Percentiles rank a stretch among this genome's conserved stretches.
These are phyloP conservation scores for Gossypium aridum DNA, from an alignment of 441 rosid species.

Conservation along the genomic window DNA sequence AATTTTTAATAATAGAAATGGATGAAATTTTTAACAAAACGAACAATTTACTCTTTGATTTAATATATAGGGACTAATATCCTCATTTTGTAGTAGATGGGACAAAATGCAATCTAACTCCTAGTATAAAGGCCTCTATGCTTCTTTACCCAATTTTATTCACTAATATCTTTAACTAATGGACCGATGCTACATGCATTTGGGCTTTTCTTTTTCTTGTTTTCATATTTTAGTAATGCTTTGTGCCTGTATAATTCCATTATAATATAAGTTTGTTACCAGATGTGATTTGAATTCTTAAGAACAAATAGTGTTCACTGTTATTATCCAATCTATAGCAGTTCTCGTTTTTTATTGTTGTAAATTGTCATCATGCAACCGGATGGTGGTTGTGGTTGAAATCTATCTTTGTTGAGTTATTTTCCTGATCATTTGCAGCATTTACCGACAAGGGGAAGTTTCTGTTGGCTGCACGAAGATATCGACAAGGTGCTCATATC, in stretches of 20 bases:
- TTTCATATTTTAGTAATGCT: background rate
- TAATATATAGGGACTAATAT: too few relatives aligned
- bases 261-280: background rate
- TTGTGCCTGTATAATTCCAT: background rate
- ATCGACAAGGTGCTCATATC: conserved; percentile 66
- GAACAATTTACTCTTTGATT: too few relatives aligned
- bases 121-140: too few relatives aligned
- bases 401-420: background rate
- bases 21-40: too few relatives aligned
- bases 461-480: conserved; percentile 87
- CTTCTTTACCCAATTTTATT: background rate
- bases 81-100: too few relatives aligned
- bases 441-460: conserved; percentile 72
- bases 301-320: background rate
- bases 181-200: background rate
- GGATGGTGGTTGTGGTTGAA: background rate
- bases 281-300: background rate
- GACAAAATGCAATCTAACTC: too few relatives aligned
- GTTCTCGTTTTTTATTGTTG: background rate
- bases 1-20: too few relatives aligned
- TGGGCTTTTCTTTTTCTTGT: background rate
- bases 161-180: background rate
- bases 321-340: background rate
- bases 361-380: background rate
- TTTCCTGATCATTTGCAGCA: conserved; percentile 33